Evolutionary conservation across 2,329 filamentous ascomycete species (phyloP), one percentile per base, ranked within the genome.

Genomic region (Tolypocladium tropicale): DNA sequence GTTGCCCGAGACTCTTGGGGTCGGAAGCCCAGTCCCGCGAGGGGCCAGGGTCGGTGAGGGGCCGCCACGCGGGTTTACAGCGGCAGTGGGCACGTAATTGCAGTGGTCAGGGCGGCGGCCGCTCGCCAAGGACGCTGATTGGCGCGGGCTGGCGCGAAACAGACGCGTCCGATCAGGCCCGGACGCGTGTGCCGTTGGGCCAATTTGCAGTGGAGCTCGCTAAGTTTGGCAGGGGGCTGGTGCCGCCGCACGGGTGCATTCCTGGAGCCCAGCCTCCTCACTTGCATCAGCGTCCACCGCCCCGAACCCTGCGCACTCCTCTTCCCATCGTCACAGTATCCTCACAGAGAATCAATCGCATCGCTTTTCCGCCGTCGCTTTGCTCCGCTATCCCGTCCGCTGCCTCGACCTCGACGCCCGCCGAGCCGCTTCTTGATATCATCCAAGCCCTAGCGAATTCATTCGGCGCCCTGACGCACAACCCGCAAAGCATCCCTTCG

Each of bases 81-180:
- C 3, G 39, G n/a, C n/a, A n/a, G n/a, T n/a, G n/a, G n/a, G n/a
- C n/a, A n/a, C n/a, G n/a, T n/a, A n/a, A n/a, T n/a, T n/a, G n/a
- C n/a, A n/a, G n/a, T n/a, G n/a, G n/a, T n/a, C n/a, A n/a, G n/a
- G n/a, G n/a, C n/a, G n/a, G n/a, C n/a, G n/a, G n/a, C 23, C 46
- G 54, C n/a, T 18, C 48, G 23, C 18, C n/a, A 18, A 10, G 55
- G 50, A n/a, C n/a, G n/a, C n/a, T 60, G 52, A 60, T 60, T 58
- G 64, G 65, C 51, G 52, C 56, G 53, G 52, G 32, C 23, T 36
- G 55, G 61, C 68, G 61, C 68, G 68, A 69, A 64, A 65, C 46
- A 30, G 58, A 67, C 68, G 68, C 68, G 68, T 59, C 46, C 48
- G 36, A 16, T n/a, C 21, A 21, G 39, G 39, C 48, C 43, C 25